Percentiles rank a stretch among this genome's conserved stretches.
Conservation (phyloP, 257 asterid genomes). For the Sherardia arvensis region DNA sequence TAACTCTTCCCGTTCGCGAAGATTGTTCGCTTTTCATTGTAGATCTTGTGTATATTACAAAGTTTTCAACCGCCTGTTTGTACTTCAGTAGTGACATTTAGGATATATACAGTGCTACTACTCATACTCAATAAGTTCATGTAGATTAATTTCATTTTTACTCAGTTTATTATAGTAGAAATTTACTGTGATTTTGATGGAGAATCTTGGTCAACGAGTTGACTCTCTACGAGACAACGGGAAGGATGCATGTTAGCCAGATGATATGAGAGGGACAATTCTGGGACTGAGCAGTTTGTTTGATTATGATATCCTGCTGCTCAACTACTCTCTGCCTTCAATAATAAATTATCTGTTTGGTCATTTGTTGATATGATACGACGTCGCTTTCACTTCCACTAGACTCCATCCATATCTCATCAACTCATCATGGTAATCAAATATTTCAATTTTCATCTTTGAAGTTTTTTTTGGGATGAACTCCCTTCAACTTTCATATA, state of each 20-base stretch:
- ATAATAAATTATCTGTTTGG: not conserved
- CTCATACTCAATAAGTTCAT: not conserved
- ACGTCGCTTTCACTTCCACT: conserved; percentile 37
- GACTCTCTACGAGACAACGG: not conserved
- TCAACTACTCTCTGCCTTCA: conserved; percentile 5
- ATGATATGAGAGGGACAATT: not conserved
- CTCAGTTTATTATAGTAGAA: too few species aligned
- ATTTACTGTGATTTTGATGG: not conserved
- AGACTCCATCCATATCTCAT: conserved; percentile 16
- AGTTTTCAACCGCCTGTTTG: conserved; percentile 2
- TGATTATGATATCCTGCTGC: not conserved
- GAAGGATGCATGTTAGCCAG: not conserved
- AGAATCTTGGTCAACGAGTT: not conserved
- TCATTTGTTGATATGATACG: conserved; percentile 9
- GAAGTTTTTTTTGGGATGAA: not conserved
- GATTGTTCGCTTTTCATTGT: conserved; percentile 2
- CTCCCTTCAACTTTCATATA: not conserved
- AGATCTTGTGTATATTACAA: conserved; percentile 15
- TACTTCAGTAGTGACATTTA: not conserved
- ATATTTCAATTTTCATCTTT: not conserved
- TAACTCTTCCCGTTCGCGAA: not conserved
- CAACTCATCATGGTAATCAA: not conserved
- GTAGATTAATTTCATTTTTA: not conserved
- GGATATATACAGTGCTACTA: not conserved
- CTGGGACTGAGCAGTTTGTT: not conserved